Conservation (phyloP, 2,329 filamentous ascomycete species). For the Escovopsis sp. region DNA sequence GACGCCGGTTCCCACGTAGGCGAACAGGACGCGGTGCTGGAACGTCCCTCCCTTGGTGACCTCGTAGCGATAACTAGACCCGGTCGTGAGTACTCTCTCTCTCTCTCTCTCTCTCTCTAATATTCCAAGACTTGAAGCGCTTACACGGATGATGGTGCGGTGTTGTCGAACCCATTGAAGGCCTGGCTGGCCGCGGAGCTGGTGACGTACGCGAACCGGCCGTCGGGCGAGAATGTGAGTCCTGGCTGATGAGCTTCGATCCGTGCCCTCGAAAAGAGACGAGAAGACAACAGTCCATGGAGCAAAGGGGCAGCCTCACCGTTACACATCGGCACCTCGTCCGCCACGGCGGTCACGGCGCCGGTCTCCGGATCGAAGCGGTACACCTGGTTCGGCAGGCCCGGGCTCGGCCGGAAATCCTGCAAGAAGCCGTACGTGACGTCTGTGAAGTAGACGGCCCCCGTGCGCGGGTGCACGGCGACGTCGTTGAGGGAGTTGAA, state of each 20-base stretch:
- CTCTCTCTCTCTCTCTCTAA: too few species aligned
- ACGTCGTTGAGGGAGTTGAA: slow-evolving; percentile 38
- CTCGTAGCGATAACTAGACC: slow-evolving; percentile 3
- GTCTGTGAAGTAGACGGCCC: slow-evolving; percentile 52
- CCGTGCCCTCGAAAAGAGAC: too few species aligned
- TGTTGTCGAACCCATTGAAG: slow-evolving; percentile 1
- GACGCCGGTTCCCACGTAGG: slow-evolving; percentile 3
- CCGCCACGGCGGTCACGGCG: slow-evolving; percentile 39
- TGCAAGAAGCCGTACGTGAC: slow-evolving; percentile 45
- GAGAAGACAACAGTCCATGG: too few species aligned
- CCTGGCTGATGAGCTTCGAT: slow-evolving; percentile 23
- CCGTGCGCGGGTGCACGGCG: slow-evolving; percentile 34
- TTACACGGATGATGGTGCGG: slow-evolving; percentile 4
- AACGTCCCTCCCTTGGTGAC: slow-evolving; percentile 14
- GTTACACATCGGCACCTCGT: slow-evolving; percentile 30
- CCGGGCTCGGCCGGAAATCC: slow-evolving; percentile 38
- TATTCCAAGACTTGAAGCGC: not conserved
- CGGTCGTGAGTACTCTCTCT: not conserved
- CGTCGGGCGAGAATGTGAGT: slow-evolving; percentile 30
- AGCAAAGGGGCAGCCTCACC: too few species aligned
- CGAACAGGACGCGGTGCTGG: slow-evolving; percentile 9
- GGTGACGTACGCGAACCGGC: slow-evolving; percentile 29
- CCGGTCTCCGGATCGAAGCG: slow-evolving; percentile 35
- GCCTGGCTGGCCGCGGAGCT: slow-evolving; percentile 24
- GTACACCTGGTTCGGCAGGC: slow-evolving; percentile 44